Conservation (phyloP, 148 eudicot genomes). For the Rhododendron ferrugineum region DNA sequence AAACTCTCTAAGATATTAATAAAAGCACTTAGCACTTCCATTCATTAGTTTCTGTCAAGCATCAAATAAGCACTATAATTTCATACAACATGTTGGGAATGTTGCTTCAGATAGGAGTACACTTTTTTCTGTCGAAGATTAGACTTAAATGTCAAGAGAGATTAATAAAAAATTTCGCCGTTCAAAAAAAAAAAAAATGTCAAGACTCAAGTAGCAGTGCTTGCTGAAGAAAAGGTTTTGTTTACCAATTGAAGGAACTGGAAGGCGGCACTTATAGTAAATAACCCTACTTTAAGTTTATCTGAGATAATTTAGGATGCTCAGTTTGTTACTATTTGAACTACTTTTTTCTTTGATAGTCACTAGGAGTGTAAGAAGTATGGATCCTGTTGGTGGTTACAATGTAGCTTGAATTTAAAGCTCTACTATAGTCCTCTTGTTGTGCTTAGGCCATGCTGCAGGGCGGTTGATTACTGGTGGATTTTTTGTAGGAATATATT, state of each 20-base stretch:
- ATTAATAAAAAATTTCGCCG: too few relatives aligned
- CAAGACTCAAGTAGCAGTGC: not conserved
- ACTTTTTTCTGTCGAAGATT: not conserved
- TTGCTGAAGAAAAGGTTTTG: not conserved
- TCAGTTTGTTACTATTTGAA: not conserved
- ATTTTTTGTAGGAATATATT: not conserved
- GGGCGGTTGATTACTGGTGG: not conserved
- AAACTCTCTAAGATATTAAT: not conserved
- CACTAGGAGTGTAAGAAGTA: not conserved
- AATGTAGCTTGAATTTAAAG: not conserved
- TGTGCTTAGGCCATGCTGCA: not conserved
- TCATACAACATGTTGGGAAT: not conserved
- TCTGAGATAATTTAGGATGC: not conserved
- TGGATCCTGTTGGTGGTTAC: not conserved
- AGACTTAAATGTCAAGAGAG: not conserved
- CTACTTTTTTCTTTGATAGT: not conserved
- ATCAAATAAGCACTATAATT: not conserved
- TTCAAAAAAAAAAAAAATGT: too few relatives aligned
- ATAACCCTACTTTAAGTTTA: not conserved
- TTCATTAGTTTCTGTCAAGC: not conserved
- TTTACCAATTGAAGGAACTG: not conserved
- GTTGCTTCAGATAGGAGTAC: not conserved
- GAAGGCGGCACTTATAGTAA: not conserved
- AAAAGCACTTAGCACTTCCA: not conserved
- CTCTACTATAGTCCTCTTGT: not conserved